Evolutionary conservation across 2,329 filamentous ascomycete genomes (phyloP).

Genomic region (Clonostachys rosea): DNA sequence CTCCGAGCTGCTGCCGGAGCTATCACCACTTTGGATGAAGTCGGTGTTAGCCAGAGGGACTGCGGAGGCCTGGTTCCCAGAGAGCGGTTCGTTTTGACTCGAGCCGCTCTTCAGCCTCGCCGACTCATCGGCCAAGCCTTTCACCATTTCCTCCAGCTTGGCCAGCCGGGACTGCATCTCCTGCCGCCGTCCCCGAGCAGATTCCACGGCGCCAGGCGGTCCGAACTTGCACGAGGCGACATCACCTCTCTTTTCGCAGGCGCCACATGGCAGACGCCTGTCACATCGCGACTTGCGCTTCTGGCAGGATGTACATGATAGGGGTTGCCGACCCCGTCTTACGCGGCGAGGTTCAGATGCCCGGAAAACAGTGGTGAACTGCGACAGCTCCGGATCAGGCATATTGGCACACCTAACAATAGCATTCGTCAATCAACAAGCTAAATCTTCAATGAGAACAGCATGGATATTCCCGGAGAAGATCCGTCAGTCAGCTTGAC

Average conservation of each 20-base stretch:
- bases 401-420: slow-evolving; percentile 5
- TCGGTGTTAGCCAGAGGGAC: neutral
- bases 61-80: neutral
- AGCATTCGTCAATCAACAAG: too few species aligned
- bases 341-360: slow-evolving; percentile 22
- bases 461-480: too few species aligned
- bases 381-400: slow-evolving; percentile 11
- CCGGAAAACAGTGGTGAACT: slow-evolving; percentile 27
- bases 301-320: slow-evolving; percentile 35
- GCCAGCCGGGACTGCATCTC: slow-evolving; percentile 32
- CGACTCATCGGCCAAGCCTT: slow-evolving; percentile 18
- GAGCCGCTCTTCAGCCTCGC: neutral
- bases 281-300: slow-evolving; percentile 37
- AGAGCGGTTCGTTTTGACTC: too few species aligned
- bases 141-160: slow-evolving; percentile 34
- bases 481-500: too few species aligned
- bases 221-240: slow-evolving; percentile 21
- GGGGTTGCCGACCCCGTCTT: slow-evolving; percentile 31
- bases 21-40: neutral
- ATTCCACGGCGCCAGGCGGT: slow-evolving; percentile 1
- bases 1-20: neutral
- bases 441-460: too few species aligned
- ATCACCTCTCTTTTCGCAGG: slow-evolving; percentile 31
- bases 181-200: slow-evolving; percentile 9
- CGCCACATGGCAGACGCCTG: slow-evolving; percentile 30